These are phyloP conservation scores for Eucalyptus curtisii DNA, from an alignment of 345 rosid genomes.

Conservation along the genomic window DNA sequence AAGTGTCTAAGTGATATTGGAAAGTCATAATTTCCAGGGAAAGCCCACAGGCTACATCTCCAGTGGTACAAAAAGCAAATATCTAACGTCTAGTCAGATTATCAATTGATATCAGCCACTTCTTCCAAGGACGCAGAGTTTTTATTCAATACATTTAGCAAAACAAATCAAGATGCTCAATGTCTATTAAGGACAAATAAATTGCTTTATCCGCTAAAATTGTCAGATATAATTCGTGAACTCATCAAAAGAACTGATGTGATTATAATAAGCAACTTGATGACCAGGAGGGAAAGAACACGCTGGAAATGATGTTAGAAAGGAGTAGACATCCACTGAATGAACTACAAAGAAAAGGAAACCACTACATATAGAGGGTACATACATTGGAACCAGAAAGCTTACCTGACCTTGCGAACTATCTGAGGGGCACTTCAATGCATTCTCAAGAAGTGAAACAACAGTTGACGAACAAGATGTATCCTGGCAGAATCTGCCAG, in stretches of 20 bases:
- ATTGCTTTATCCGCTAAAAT: background rate
- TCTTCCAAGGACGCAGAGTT: background rate
- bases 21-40: background rate
- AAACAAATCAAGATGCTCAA: background rate
- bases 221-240: background rate
- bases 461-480: constrained; percentile 71
- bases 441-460: constrained; percentile 89
- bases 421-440: constrained; percentile 93
- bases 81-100: background rate
- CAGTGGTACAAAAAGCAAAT: background rate
- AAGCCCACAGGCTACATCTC: background rate
- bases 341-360: background rate
- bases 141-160: background rate
- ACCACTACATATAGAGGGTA: background rate
- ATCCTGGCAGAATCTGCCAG: constrained; percentile 90
- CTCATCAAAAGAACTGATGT: background rate
- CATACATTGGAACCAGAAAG: background rate
- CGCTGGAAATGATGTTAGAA: background rate
- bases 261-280: background rate
- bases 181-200: background rate
- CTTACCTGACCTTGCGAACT: constrained; percentile 99
- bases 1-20: background rate
- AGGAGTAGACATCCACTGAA: background rate
- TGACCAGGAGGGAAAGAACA: background rate
- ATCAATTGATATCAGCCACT: background rate